Percentiles rank a stretch among this genome's conserved stretches.
Conservation (phyloP, 305 asterid genomes). For the Fraxinus nigra region DNA sequence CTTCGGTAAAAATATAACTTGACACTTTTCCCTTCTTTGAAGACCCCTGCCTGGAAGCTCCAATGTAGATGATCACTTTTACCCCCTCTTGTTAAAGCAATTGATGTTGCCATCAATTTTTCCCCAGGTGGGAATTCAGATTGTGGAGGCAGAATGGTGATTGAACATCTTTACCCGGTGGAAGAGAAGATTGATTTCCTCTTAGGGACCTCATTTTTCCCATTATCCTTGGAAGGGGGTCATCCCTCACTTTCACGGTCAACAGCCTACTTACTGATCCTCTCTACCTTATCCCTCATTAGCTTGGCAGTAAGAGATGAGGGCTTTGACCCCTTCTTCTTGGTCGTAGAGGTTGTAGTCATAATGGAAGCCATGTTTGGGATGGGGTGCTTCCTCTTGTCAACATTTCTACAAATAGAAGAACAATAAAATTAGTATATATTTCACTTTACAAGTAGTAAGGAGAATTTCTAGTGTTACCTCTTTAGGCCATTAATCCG, state of each 20-base stretch:
- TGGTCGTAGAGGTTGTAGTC: background rate
- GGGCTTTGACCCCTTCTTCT: background rate
- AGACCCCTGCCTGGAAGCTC: background rate
- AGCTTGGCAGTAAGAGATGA: background rate
- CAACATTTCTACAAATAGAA: too few relatives aligned
- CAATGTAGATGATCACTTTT: background rate
- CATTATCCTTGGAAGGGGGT: too few relatives aligned
- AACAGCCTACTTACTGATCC: too few relatives aligned
- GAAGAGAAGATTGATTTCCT: background rate
- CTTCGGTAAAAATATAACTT: too few relatives aligned
- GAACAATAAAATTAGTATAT: background rate
- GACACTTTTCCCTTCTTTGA: too few relatives aligned
- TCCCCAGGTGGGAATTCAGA: background rate
- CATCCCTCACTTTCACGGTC: too few relatives aligned
- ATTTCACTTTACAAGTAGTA: background rate
- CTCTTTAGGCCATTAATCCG: background rate
- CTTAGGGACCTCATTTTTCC: too few relatives aligned
- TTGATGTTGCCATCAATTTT: background rate
- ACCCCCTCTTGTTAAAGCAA: background rate
- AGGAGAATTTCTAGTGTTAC: background rate
- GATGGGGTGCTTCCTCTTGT: too few relatives aligned
- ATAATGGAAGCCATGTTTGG: too few relatives aligned
- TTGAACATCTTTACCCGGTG: background rate
- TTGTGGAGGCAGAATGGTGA: background rate
- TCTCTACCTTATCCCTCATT: too few relatives aligned